These are phyloP conservation scores for Saccharum hybrid DNA, from an alignment of 202 grass and related monocot genomes.

Conservation along the genomic window DNA sequence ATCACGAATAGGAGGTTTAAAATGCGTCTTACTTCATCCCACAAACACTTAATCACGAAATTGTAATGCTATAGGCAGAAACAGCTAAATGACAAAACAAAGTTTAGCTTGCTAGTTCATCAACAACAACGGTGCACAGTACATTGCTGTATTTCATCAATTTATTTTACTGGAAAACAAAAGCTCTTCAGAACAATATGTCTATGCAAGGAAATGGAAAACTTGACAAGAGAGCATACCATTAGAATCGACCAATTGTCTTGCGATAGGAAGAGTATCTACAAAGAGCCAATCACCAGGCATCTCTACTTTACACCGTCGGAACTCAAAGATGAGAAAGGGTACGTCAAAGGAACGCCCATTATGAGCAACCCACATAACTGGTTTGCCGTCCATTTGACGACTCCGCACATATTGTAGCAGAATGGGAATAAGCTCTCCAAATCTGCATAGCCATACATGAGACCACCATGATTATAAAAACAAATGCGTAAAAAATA, in stretches of 20 bases:
- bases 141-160: not conserved
- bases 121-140: not conserved
- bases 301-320: constrained; percentile 64
- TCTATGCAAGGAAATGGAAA: constrained; percentile 39
- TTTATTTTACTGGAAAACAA: constrained; percentile 26
- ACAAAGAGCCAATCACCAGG: constrained; percentile 82
- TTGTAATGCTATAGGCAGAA: constrained; percentile 11
- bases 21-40: constrained; percentile 17
- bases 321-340: constrained; percentile 77
- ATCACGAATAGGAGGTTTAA: not conserved
- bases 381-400: constrained; percentile 70
- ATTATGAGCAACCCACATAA: constrained; percentile 89
- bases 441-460: constrained; percentile 64
- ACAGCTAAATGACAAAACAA: constrained; percentile 28
- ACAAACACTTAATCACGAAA: constrained; percentile 17
- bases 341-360: constrained; percentile 82
- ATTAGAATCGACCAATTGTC: constrained; percentile 60
- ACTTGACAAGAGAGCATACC: constrained; percentile 51
- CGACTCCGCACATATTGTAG: constrained; percentile 72
- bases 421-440: constrained; percentile 69
- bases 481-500: constrained; percentile 25
- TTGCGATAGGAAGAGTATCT: constrained; percentile 78
- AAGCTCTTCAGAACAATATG: constrained; percentile 31
- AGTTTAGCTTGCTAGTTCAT: constrained; percentile 30
- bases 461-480: constrained; percentile 20